These are phyloP conservation scores for Sindora glabra DNA, from an alignment of 306 rosid genomes.

Conservation along the genomic window DNA sequence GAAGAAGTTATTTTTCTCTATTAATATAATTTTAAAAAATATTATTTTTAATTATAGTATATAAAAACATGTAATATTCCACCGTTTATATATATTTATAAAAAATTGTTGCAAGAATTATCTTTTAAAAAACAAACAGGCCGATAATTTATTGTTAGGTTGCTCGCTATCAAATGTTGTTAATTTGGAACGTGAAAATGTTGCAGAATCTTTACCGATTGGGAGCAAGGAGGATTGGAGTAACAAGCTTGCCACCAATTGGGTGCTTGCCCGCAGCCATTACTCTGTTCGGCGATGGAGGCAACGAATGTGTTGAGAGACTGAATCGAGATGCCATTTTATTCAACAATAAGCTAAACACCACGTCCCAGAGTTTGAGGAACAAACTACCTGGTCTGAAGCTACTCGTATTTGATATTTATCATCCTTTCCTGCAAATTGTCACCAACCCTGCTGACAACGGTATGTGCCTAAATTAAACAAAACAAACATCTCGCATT, in stretches of 20 bases:
- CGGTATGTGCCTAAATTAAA: no score
- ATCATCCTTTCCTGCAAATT: conserved; percentile 45
- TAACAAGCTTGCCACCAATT: conserved; percentile 46
- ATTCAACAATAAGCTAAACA: conserved; percentile 45
- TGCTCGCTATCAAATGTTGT: no score
- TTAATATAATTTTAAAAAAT: no score
- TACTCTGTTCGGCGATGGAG: conserved; percentile 47
- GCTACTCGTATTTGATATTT: conserved; percentile 45
- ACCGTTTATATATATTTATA: no score
- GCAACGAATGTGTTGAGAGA: conserved; percentile 44
- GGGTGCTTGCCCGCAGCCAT: conserved; percentile 50
- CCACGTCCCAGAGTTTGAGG: conserved; percentile 35
- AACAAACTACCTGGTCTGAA: conserved; percentile 33
- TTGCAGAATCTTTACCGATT: conserved; percentile 52
- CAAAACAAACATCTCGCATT: no score
- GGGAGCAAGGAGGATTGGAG: conserved; percentile 49
- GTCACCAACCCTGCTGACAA: conserved; percentile 29
- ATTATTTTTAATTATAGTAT: no score
- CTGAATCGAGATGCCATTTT: conserved; percentile 44
- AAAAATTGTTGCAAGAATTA: no score
- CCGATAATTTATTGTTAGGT: no score
- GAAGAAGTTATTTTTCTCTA: no score
- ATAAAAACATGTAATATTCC: no score
- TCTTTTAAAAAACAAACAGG: no score
- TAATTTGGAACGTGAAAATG: conserved; percentile 13